Percentiles rank a stretch among this genome's conserved stretches.
phyloP scores from a whole-genome alignment of 2,329 filamentous ascomycete species.

The Chaetothyriales sp. region DNA sequence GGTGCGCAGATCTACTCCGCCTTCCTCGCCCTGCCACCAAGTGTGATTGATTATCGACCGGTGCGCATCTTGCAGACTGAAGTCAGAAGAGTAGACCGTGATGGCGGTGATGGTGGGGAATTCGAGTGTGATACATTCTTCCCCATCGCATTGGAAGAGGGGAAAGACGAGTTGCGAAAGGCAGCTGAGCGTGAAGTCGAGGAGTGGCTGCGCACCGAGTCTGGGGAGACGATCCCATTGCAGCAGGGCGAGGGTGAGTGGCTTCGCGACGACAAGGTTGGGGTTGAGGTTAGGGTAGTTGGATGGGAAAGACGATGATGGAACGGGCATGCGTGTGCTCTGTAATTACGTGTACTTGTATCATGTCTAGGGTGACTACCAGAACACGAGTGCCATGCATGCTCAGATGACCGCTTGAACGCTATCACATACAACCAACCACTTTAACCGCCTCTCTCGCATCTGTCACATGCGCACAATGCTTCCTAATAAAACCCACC shows the following conservation, averaged over 20 bases:
- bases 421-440: background rate
- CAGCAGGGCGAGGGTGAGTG: constrained; percentile 22
- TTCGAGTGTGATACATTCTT: constrained; percentile 39
- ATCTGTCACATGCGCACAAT: background rate
- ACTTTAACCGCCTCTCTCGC: too few species aligned
- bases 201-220: constrained; percentile 26
- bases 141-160: constrained; percentile 19
- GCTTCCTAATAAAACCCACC: constrained; percentile 6
- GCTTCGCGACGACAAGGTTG: constrained; percentile 35
- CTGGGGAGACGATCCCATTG: constrained; percentile 21
- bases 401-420: background rate
- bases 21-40: constrained; percentile 37
- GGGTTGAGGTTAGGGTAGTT: constrained; percentile 36
- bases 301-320: constrained; percentile 26
- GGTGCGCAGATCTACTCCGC: constrained; percentile 72
- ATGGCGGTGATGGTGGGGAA: constrained; percentile 10
- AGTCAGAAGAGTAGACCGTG: constrained; percentile 9
- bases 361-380: background rate
- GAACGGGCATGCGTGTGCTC: background rate
- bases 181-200: constrained; percentile 24
- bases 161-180: constrained; percentile 12
- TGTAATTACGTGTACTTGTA: background rate
- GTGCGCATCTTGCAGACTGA: constrained; percentile 21
- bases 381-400: background rate
- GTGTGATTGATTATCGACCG: background rate